Percentiles rank a stretch among this genome's conserved stretches.
Conservation (phyloP, 805 yeast species). For the Blastobotrys peoriensis region DNA sequence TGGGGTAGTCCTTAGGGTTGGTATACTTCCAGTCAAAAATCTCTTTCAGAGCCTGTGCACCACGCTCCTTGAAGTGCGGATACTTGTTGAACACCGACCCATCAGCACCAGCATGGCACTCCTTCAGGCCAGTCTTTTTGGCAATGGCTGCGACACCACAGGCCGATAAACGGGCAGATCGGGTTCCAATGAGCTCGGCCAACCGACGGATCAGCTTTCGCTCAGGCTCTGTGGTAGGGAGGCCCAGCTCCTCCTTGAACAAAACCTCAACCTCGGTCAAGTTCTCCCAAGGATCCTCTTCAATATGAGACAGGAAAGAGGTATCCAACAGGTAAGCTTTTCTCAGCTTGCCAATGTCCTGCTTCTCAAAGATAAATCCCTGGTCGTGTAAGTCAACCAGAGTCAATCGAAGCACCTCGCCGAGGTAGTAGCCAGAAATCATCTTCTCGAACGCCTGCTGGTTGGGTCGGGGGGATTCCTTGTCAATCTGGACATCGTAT, state of each 20-base stretch:
- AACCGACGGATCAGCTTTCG: slow-evolving; percentile 75
- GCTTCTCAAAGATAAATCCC: slow-evolving; percentile 61
- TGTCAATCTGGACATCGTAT: slow-evolving; percentile 76
- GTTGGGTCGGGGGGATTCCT: slow-evolving; percentile 88
- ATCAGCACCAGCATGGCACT: slow-evolving; percentile 88
- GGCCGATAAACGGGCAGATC: slow-evolving; percentile 87
- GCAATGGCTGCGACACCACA: slow-evolving; percentile 96
- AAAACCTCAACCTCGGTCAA: slow-evolving; percentile 66
- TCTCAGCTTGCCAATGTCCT: slow-evolving; percentile 59
- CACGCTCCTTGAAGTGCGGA: slow-evolving; percentile 86
- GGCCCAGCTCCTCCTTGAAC: slow-evolving; percentile 52
- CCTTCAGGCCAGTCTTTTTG: slow-evolving; percentile 67
- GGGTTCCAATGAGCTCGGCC: slow-evolving; percentile 82
- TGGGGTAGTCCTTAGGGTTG: slow-evolving; percentile 60
- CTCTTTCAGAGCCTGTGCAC: slow-evolving; percentile 81
- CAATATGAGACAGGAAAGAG: slow-evolving; percentile 78
- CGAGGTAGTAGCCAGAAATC: slow-evolving; percentile 95
- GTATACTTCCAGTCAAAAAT: slow-evolving; percentile 71
- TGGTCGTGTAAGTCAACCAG: slow-evolving; percentile 64
- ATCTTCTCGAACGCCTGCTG: slow-evolving; percentile 95
- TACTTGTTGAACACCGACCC: slow-evolving; percentile 94
- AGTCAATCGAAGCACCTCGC: slow-evolving; percentile 80
- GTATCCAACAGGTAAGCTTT: slow-evolving; percentile 77
- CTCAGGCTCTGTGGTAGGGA: slow-evolving; percentile 68
- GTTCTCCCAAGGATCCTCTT: slow-evolving; percentile 84